Evolutionary conservation across 805 yeast species (phyloP).

Genomic region (Nakazawaea ambrosiae): DNA sequence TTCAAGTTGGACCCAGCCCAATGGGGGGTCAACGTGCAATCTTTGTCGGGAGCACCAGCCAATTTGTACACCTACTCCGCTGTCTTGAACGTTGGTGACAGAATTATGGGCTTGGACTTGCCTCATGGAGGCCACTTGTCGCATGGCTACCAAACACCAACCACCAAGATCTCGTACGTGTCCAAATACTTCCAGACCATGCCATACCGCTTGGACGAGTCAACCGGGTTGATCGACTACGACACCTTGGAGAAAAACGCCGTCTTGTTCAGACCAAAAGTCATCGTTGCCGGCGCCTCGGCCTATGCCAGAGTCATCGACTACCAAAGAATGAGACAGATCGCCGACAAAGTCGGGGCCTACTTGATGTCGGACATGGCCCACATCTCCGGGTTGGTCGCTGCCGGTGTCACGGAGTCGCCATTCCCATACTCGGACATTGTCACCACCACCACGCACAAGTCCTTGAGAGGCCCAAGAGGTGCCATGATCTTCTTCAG

Average conservation of each 20-base stretch:
- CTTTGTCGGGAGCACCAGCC: slow-evolving; percentile 95
- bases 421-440: slow-evolving; percentile 97
- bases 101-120: slow-evolving; percentile 94
- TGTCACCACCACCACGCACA: slow-evolving; percentile 98
- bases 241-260: slow-evolving; percentile 93
- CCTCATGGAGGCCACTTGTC: slow-evolving; percentile 99
- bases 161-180: slow-evolving; percentile 89
- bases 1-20: slow-evolving; percentile 66
- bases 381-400: slow-evolving; percentile 91
- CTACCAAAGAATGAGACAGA: slow-evolving; percentile 92
- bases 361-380: slow-evolving; percentile 97
- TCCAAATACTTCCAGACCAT: slow-evolving; percentile 96
- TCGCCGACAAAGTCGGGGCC: slow-evolving; percentile 97
- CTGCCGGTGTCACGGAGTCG: slow-evolving; percentile 92
- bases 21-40: slow-evolving; percentile 98
- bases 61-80: slow-evolving; percentile 91
- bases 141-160: slow-evolving; percentile 95
- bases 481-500: slow-evolving; percentile 99
- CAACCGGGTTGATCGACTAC: slow-evolving; percentile 93
- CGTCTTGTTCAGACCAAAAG: slow-evolving; percentile 88
- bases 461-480: slow-evolving; percentile 98
- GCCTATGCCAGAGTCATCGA: slow-evolving; percentile 97
- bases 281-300: slow-evolving; percentile 95
- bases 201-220: slow-evolving; percentile 93
- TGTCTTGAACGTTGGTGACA: slow-evolving; percentile 78